Evolutionary conservation across 225 moss, liverwort and hornwort genomes (phyloP).

Genomic region (Physcomitrellopsis africana): DNA sequence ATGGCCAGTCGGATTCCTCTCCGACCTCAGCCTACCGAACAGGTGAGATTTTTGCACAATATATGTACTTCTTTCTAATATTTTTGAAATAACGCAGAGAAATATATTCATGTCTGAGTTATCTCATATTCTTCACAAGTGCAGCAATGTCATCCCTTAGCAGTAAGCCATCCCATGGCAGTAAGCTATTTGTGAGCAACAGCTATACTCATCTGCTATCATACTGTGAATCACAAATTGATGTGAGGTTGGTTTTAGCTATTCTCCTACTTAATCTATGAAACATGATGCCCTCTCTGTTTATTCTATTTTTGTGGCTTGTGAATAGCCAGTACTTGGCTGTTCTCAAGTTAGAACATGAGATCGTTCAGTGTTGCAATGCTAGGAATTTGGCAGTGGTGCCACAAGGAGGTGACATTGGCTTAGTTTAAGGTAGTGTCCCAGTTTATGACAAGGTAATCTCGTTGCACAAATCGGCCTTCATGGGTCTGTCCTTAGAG

Average conservation of each 20-base stretch:
- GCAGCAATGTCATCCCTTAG: too few species aligned
- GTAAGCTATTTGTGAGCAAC: too few species aligned
- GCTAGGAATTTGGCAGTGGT: slow-evolving; percentile 54
- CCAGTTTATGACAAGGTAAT: slow-evolving; percentile 70
- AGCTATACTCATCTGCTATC: too few species aligned
- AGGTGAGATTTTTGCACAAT: slow-evolving; percentile 32
- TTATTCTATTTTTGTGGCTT: background rate
- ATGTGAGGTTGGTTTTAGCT: too few species aligned
- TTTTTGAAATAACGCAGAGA: background rate
- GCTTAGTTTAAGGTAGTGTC: slow-evolving; percentile 72
- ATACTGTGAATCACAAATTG: too few species aligned
- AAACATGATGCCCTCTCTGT: background rate
- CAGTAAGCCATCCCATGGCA: too few species aligned
- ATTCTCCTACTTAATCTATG: too few species aligned
- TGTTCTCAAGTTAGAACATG: background rate
- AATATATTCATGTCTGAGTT: too few species aligned
- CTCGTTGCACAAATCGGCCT: background rate
- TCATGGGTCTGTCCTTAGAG: background rate
- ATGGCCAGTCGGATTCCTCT: slow-evolving; percentile 60
- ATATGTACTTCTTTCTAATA: background rate
- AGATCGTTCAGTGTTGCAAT: slow-evolving; percentile 57
- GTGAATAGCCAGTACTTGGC: too few species aligned
- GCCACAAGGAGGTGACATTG: slow-evolving; percentile 72
- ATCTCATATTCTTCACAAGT: too few species aligned
- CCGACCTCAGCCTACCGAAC: slow-evolving; percentile 57